Base-by-base conservation (phyloP, 2,329 filamentous ascomycete species). In the Hypoxylon sp. region DNA sequence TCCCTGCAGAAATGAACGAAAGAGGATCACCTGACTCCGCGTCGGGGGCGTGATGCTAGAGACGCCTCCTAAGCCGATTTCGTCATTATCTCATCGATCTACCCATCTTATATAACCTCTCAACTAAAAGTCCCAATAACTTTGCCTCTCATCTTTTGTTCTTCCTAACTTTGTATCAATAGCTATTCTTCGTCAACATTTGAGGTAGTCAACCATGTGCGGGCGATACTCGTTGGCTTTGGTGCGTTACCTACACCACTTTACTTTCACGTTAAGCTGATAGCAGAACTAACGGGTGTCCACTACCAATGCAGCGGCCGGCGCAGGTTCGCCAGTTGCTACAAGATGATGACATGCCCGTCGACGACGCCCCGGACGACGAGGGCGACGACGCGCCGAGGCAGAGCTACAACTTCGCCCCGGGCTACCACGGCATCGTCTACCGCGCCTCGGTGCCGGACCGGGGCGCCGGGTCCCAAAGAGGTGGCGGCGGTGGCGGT, bases 371-470 rank as follows among this genome's bases (percentile, higher is more conserved):
- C 0, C 91, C 92, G 0, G 85, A 86, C 3, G 92, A 97, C 70
- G 87, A 92, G 30, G 57, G 59, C 13, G 66, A 65, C 11, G 62
- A 59, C 0, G 79, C 81, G 1, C 86, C 87, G 1, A 86, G 91
- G 37, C 91, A 92, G 73, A 93, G 87, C 34, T 97, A 96, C 80
- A 98, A 98, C 76, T 96, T 99, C 74, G 93, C 94, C 0, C 95
- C 95, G 0, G 91, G 94, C 0, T 91, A 93, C 65, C 85, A 91
- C 72, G 94, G 95, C 32, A 82, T 95, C 22, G 91, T 98, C 24
- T 97, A 97, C 75, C 88, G 93, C 62, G 92, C 92, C 32, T 87
- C 93, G 53, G 84, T 85, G 5, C 84, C 88, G 11, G 87, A 90
- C 61, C 80, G 81, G 66, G 87, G 87, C n/a, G 82, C 84, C 13